A percentile compares a stretch with the other conserved stretches of the same genome.
phyloP scores from a whole-genome alignment of 768 basidiomycete genomes.

The Suillus fuscotomentosus region DNA sequence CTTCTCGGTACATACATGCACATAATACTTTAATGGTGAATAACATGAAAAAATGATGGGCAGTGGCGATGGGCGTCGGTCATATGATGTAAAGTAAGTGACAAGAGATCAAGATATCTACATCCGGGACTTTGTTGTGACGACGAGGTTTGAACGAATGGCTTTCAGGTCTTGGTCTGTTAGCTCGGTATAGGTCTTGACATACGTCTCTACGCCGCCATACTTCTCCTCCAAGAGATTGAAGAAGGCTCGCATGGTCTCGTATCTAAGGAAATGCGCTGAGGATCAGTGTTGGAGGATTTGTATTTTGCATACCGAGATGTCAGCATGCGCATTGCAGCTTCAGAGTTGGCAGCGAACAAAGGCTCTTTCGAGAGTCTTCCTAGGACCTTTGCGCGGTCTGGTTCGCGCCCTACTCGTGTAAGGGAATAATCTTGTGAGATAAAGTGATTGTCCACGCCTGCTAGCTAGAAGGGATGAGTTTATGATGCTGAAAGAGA shows the following conservation, averaged over 20 bases:
- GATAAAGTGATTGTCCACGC: conserved; percentile 62
- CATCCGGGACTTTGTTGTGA: conserved; percentile 29
- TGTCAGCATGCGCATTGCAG: conserved; percentile 81
- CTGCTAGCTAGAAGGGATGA: conserved; percentile 54
- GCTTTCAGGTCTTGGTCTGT: conserved; percentile 59
- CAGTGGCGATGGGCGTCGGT: not conserved
- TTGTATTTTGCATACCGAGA: conserved; percentile 51
- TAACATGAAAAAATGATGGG: not conserved
- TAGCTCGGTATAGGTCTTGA: conserved; percentile 53
- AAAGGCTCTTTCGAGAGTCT: conserved; percentile 69
- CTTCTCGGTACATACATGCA: not conserved
- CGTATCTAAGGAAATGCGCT: conserved; percentile 42
- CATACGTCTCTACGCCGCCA: conserved; percentile 65
- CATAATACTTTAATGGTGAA: not conserved
- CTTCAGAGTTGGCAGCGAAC: conserved; percentile 70
- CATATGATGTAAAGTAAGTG: not conserved
- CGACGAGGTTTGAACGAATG: conserved; percentile 59
- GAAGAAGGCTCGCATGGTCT: conserved; percentile 77
- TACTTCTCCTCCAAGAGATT: conserved; percentile 60
- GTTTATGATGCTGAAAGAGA: not conserved
- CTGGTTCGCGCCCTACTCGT: conserved; percentile 76
- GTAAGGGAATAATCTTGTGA: conserved; percentile 77
- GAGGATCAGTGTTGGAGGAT: not conserved
- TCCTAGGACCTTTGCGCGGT: conserved; percentile 65
- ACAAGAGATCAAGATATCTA: conserved; percentile 11